Evolutionary conservation across 2,329 filamentous ascomycete genomes (phyloP), one percentile per base, ranked within the genome.

Genomic region (Aspergillus felis): DNA sequence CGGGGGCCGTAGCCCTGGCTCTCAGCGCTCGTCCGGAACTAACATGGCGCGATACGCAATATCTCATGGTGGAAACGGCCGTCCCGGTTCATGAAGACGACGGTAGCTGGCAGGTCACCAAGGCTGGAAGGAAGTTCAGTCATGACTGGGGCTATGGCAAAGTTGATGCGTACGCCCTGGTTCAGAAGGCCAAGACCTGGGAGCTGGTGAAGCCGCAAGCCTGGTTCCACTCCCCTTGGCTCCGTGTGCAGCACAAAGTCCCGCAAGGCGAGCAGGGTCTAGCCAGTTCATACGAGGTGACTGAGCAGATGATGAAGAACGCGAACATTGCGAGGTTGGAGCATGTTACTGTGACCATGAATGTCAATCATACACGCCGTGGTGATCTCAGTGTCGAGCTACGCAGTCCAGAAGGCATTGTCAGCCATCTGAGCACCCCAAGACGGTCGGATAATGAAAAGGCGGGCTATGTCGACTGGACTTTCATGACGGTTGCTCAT

Each of bases 301-400:
- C 91, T 0, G 75, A 85, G 54, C 86, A 92, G 22, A 91, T 92
- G 85, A 79, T 97, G 57, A 85, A 88, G 68, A 76, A 86, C 24
- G 91, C 91, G 64, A 99, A 99, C 70, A 73, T 99, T 14, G 91
- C 87, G 67, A 86, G 90, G 17, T 71, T 99, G 27, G 94, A 99
- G 78, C 94, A 99, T 76, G 90, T 99, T 38, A 97, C 93, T 0
- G 85, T 99, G 38, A 97, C 93, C 2, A 99, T 99, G 92, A 99
- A 99, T 68, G 83, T 97, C 25, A 84, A 90, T 55, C 94, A 99
- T 71, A 87, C 84, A 2, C 88, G 89, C 58, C 88, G 94, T 63
- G 94, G 94, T 56, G 94, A 99, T 72, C 74, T 99, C 27, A 96
- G 91, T 69, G 93, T 96, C 41, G 94, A 99, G 69, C 80, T 99